phyloP scores from a whole-genome alignment of 805 yeast genomes.

The Pichia kluyveri region DNA sequence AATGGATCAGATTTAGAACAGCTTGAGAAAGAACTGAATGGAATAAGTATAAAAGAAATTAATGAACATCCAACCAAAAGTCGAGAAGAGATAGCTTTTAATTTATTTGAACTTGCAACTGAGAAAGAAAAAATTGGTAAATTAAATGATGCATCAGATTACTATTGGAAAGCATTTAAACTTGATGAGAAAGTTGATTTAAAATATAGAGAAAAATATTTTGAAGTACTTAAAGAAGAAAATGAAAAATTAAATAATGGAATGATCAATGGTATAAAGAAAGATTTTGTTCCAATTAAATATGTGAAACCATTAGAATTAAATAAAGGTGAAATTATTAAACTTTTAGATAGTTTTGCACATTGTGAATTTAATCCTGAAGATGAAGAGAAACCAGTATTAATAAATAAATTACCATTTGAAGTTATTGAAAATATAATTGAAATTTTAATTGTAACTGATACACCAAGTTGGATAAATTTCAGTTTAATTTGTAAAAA shows the following conservation, averaged over 20 bases:
- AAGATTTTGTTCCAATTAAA: not conserved
- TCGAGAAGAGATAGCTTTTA: constrained; percentile 40
- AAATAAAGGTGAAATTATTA: constrained; percentile 33
- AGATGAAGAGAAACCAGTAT: constrained; percentile 30
- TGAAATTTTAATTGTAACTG: constrained; percentile 33
- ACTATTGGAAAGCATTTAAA: constrained; percentile 64
- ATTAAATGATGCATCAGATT: constrained; percentile 73
- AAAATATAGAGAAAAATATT: constrained; percentile 49
- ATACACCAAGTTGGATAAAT: constrained; percentile 59
- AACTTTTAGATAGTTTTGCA: constrained; percentile 30
- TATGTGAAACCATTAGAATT: constrained; percentile 14
- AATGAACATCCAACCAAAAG: constrained; percentile 23
- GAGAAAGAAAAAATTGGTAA: constrained; percentile 65
- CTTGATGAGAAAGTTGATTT: constrained; percentile 54
- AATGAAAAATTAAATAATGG: constrained; percentile 7
- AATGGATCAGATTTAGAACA: constrained; percentile 2
- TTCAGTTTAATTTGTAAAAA: constrained; percentile 51
- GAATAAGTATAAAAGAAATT: constrained; percentile 19
- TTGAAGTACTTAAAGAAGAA: constrained; percentile 16
- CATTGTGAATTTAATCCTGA: constrained; percentile 19
- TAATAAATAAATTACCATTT: constrained; percentile 40
- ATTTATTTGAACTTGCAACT: constrained; percentile 60
- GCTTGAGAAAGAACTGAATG: constrained; percentile 18
- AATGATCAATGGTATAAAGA: not conserved
- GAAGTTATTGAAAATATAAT: constrained; percentile 50